Conservation (phyloP, 306 rosid genomes). For the Acacia confusa region DNA sequence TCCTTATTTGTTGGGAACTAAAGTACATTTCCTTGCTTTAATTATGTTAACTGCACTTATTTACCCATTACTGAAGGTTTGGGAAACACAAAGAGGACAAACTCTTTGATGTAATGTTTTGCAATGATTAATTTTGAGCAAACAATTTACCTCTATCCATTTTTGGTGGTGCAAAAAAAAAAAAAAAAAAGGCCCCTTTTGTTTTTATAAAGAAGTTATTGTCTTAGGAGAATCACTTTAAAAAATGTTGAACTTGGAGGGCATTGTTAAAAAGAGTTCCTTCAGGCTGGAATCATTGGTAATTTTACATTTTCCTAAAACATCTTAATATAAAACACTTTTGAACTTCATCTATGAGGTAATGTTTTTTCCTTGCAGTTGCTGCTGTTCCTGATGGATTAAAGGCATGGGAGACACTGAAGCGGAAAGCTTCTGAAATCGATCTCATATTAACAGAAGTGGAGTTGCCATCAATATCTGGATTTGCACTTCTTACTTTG, state of each 20-base stretch:
- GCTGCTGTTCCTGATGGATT: conserved; percentile 71
- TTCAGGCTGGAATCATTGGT: not conserved
- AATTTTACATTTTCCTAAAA: not conserved
- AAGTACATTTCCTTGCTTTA: no score
- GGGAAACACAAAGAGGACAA: no score
- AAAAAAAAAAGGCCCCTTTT: not conserved
- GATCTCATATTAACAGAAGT: conserved; percentile 77
- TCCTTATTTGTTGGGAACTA: no score
- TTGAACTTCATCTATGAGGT: not conserved
- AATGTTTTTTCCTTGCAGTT: conserved; percentile 45
- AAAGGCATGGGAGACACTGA: conserved; percentile 81
- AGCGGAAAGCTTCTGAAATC: conserved; percentile 52
- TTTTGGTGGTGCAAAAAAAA: no score
- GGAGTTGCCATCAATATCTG: conserved; percentile 78
- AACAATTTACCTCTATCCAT: no score
- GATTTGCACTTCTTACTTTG: conserved; percentile 67
- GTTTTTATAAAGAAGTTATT: not conserved
- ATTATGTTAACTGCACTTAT: no score
- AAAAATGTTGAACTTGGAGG: not conserved
- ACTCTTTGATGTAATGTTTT: no score
- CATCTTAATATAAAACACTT: not conserved
- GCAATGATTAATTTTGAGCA: no score
- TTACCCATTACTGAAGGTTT: no score
- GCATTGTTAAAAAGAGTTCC: conserved; percentile 6
- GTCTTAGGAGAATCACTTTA: not conserved